Conservation (phyloP, 164 flowering plant species). For the Echeveria elegans region DNA sequence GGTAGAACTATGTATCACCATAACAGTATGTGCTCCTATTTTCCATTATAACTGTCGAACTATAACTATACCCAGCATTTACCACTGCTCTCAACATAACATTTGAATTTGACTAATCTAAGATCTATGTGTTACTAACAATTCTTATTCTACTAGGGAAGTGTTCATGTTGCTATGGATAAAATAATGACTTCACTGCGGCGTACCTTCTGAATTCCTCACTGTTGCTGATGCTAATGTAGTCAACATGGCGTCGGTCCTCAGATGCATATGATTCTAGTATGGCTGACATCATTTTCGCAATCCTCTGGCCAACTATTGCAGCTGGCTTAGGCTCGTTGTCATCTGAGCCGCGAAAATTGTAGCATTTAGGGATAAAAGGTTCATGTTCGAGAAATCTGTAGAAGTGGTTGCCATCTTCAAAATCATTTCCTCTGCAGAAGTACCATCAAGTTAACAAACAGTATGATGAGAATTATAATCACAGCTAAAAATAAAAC, state of each 20-base stretch:
- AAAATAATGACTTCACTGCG: neutral
- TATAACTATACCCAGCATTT: neutral
- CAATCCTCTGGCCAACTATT: conserved; percentile 39
- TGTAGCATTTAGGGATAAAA: conserved; percentile 63
- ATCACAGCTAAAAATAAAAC: neutral
- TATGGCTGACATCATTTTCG: conserved; percentile 76
- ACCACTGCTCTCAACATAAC: too few relatives aligned
- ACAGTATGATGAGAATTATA: neutral
- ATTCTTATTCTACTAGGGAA: neutral
- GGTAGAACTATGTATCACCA: neutral
- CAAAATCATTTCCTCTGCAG: conserved; percentile 71
- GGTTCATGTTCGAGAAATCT: conserved; percentile 91
- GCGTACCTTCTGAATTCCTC: conserved; percentile 88
- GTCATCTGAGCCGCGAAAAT: conserved; percentile 61
- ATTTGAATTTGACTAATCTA: too few relatives aligned
- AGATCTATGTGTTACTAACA: neutral
- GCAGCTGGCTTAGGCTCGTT: conserved; percentile 56
- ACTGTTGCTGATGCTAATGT: conserved; percentile 57
- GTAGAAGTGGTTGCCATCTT: conserved; percentile 74
- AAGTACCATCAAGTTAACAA: neutral
- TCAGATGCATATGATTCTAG: conserved; percentile 84
- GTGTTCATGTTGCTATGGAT: neutral
- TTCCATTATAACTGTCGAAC: neutral
- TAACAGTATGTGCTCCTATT: neutral
- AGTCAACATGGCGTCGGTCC: conserved; percentile 59